Evolutionary conservation across 306 rosid genomes (phyloP).

Genomic region (Glycine soja): DNA sequence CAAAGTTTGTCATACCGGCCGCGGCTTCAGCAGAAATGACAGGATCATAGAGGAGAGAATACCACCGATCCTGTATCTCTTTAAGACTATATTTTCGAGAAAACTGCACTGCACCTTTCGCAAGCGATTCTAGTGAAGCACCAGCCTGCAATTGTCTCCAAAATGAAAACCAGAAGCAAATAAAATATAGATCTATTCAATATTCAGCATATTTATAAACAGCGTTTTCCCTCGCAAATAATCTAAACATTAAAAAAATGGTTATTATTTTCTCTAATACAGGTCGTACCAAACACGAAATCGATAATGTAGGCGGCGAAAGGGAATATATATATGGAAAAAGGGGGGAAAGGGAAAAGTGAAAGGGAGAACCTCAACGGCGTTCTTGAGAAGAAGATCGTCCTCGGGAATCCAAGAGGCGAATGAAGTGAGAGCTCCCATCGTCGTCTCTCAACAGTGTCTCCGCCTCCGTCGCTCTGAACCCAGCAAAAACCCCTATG

Average conservation of each 20-base stretch:
- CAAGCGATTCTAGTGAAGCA: constrained; percentile 98
- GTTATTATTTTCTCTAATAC: neutral
- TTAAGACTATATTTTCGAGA: constrained; percentile 72
- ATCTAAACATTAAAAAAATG: neutral
- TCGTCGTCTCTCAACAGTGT: constrained; percentile 15
- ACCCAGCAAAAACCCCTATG: constrained; percentile 30
- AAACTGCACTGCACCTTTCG: constrained; percentile 96
- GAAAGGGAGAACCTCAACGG: constrained; percentile 71
- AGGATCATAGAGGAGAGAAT: constrained; percentile 79
- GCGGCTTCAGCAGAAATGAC: constrained; percentile 69
- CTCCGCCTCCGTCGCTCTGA: neutral
- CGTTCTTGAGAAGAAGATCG: constrained; percentile 83
- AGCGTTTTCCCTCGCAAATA: neutral
- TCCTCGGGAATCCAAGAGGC: constrained; percentile 76
- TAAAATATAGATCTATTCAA: neutral
- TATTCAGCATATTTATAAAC: neutral
- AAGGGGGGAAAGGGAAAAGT: no score
- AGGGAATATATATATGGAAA: no score
- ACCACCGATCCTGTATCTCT: constrained; percentile 90
- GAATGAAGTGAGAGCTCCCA: constrained; percentile 80
- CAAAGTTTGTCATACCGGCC: constrained; percentile 58
- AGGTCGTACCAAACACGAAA: neutral
- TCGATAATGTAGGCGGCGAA: neutral
- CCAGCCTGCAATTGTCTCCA: constrained; percentile 66
- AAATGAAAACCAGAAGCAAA: constrained; percentile 1